phyloP scores from a whole-genome alignment of 148 eudicot species.

The Rhododendron molle region DNA sequence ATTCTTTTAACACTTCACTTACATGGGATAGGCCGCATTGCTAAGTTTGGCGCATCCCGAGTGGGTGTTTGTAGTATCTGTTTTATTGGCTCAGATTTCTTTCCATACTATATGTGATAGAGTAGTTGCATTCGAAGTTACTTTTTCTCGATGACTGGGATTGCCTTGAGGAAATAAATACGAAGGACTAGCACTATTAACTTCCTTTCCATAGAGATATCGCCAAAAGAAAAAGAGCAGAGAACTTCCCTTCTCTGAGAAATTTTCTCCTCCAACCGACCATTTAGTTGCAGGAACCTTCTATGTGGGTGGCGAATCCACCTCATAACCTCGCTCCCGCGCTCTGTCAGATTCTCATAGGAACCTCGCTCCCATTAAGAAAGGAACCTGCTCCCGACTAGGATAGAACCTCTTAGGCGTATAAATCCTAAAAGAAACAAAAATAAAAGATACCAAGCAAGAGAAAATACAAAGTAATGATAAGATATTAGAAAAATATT shows the following conservation, averaged over 20 bases:
- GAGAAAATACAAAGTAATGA: too few relatives aligned
- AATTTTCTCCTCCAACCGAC: background rate
- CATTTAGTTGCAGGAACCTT: too few relatives aligned
- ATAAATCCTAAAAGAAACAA: too few relatives aligned
- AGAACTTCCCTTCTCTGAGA: background rate
- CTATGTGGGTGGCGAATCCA: too few relatives aligned
- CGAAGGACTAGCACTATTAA: background rate
- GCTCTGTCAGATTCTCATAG: too few relatives aligned
- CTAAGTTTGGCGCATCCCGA: background rate
- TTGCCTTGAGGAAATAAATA: background rate
- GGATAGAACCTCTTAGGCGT: too few relatives aligned
- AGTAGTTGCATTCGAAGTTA: background rate
- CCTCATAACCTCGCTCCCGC: too few relatives aligned
- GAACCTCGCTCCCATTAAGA: too few relatives aligned
- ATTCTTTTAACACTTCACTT: background rate
- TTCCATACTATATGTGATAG: background rate
- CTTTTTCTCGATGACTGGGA: background rate
- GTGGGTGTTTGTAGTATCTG: background rate
- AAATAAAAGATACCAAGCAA: too few relatives aligned
- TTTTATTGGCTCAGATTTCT: background rate
- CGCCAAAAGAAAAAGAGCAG: background rate
- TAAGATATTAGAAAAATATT: too few relatives aligned
- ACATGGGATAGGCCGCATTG: background rate
- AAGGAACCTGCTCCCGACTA: too few relatives aligned
- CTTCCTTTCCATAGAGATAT: background rate